Evolutionary conservation across 2,329 filamentous ascomycete genomes (phyloP), one percentile per base, ranked within the genome.

Genomic region (Calonectria crousiana): DNA sequence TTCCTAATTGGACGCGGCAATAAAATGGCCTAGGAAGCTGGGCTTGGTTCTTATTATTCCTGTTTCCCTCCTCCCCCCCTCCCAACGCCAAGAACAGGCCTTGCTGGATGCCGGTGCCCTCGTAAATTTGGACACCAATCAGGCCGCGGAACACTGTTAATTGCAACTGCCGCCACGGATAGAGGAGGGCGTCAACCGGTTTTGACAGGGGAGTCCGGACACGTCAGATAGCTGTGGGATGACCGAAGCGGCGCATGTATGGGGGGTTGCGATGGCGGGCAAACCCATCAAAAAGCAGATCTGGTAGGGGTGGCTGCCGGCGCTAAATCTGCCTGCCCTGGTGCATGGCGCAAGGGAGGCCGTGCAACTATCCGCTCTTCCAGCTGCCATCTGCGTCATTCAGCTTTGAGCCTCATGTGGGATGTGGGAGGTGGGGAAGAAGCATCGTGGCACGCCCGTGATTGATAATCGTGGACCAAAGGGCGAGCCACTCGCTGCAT

Each of bases 281-380:
- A 62, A 62, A 62, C 56, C 56, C 56, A 62, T 62, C n/a, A 62
- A 47, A 23, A 47, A 28, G 56, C n/a, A 62, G 56, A 62, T 62
- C 34, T 62, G 23, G 56, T 62, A 23, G 34, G 38, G 38, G 34
- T 62, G 56, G 56, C 36, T 62, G 56, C 56, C 56, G 56, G 56
- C 56, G 56, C 56, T 62, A 62, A 62, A 30, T 62, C 56, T 62
- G 56, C 56, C 56, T 41, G 56, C 34, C 56, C 56, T 41, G 56
- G 34, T 41, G 56, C 56, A 62, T 41, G 36, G 14, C 16, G 23
- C 56, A 41, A 62, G 34, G 34, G 56, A 62, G 36, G 56, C 38
- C 36, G 34, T 62, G 23, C 30, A 62, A 44, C 36, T 38, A 26
- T n/a, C 32, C 52, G 52, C n/a, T 47, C 9, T 13, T 18, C 10